A percentile compares a stretch with the other conserved stretches of the same genome.
These are phyloP conservation scores for Pigoraptor vietnamica DNA, from an alignment of 78 protist species.

Conservation along the genomic window DNA sequence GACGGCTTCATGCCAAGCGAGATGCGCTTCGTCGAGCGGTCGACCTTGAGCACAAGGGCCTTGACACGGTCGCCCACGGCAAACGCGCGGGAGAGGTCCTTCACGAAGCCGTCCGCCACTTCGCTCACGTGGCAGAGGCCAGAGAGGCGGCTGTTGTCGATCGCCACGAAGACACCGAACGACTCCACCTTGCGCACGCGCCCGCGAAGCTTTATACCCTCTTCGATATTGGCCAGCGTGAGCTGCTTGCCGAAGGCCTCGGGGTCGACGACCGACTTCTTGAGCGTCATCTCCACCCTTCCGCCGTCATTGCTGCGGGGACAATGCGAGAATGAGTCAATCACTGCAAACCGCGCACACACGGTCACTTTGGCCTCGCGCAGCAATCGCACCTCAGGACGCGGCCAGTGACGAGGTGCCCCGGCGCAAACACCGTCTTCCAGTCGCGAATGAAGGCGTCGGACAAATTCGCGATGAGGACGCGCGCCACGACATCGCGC, in stretches of 20 bases:
- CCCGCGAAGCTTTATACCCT: background rate
- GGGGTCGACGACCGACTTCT: background rate
- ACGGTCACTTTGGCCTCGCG: too few relatives aligned
- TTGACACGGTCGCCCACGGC: background rate
- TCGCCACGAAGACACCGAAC: background rate
- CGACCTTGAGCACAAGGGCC: background rate
- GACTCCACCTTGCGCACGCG: background rate
- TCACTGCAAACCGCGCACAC: too few relatives aligned
- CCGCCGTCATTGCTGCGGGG: background rate
- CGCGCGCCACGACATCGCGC: background rate
- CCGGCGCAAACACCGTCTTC: background rate
- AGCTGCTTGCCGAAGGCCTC: background rate
- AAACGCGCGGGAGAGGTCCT: background rate
- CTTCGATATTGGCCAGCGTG: background rate
- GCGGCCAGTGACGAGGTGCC: background rate
- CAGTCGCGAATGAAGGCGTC: background rate
- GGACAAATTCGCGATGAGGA: background rate
- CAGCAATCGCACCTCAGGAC: background rate
- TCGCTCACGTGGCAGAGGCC: background rate
- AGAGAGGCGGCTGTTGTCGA: background rate
- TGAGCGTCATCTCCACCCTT: background rate
- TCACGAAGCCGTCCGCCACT: background rate
- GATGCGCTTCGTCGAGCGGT: background rate
- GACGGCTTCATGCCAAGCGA: slow-evolving; percentile 15
- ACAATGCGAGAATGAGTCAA: too few relatives aligned